Evolutionary conservation across 441 rosid genomes (phyloP).

Genomic region (Syzygium syzygioides): DNA sequence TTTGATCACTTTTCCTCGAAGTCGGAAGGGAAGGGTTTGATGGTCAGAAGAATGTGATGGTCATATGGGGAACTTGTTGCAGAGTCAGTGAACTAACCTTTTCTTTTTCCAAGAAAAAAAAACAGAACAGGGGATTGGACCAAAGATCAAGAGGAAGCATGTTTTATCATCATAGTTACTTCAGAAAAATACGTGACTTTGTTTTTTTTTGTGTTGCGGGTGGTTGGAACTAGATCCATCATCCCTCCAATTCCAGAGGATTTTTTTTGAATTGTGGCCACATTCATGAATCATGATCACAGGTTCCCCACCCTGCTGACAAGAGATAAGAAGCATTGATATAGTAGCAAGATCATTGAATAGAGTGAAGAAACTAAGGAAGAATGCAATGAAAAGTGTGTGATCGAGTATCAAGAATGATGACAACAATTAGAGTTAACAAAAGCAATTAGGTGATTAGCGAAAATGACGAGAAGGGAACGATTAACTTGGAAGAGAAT

Average conservation of each 20-base stretch:
- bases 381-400: neutral
- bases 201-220: neutral
- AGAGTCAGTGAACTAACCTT: neutral
- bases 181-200: neutral
- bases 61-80: rapidly evolving
- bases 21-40: neutral
- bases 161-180: neutral
- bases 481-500: neutral
- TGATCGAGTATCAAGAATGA: neutral
- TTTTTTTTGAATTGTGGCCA: neutral
- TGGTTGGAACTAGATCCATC: neutral
- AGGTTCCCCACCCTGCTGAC: neutral
- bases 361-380: neutral
- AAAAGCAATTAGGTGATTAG: neutral
- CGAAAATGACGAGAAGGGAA: neutral
- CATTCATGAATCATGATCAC: neutral
- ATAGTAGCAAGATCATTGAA: neutral
- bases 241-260: neutral
- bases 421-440: neutral
- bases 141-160: neutral
- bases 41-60: neutral
- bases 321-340: neutral
- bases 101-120: neutral
- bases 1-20: neutral
- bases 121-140: neutral